Evolutionary conservation across 192 early-diverging fungal genomes (phyloP).

Genomic region (Mortierella hygrophila): DNA sequence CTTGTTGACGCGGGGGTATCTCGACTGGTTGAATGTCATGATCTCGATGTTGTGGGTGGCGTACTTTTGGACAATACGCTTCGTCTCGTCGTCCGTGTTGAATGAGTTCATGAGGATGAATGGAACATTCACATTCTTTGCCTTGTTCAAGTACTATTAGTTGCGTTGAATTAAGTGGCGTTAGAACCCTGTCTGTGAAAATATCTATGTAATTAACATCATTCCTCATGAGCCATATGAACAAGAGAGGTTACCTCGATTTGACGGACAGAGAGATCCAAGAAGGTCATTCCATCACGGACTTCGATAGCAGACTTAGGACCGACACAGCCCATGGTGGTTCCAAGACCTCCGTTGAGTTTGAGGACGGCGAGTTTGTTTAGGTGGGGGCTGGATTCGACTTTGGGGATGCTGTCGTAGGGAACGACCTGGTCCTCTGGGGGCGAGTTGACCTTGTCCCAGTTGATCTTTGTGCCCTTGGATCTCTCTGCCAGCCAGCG

Average conservation of each 20-base stretch:
- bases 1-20: conserved; percentile 93
- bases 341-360: conserved; percentile 98
- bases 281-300: conserved; percentile 97
- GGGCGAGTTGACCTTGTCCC: conserved; percentile 95
- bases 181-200: neutral
- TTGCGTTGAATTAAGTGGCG: neutral
- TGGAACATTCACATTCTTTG: conserved; percentile 91
- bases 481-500: conserved; percentile 88
- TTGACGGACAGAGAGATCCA: conserved; percentile 98
- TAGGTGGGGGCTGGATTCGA: conserved; percentile 70
- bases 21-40: conserved; percentile 97
- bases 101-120: conserved; percentile 99
- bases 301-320: conserved; percentile 99
- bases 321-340: conserved; percentile 99
- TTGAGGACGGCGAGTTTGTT: conserved; percentile 98
- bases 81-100: conserved; percentile 98
- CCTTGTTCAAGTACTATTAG: conserved; percentile 87
- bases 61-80: conserved; percentile 99
- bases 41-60: conserved; percentile 91
- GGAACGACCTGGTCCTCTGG: conserved; percentile 87
- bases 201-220: neutral
- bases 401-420: conserved; percentile 78
- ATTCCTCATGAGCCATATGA: neutral
- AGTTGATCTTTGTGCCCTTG: conserved; percentile 87
- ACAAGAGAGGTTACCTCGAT: conserved; percentile 79